Percentiles rank a stretch among this genome's conserved stretches.
Conservation (phyloP, 257 asterid species). For the Parsonsia alboflavescens region DNA sequence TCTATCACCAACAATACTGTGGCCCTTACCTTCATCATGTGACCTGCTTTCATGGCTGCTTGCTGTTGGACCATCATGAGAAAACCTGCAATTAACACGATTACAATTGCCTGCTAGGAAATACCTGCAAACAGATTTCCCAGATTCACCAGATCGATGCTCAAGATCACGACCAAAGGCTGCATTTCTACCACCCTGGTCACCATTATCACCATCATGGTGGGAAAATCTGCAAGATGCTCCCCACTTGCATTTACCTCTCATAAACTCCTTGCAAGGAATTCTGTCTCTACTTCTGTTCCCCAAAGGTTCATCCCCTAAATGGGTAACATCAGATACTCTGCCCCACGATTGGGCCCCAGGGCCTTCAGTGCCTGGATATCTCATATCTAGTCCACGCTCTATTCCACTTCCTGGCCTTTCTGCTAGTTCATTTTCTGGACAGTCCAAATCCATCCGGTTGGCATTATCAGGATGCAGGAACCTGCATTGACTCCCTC, state of each 20-base stretch:
- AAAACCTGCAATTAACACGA: constrained; percentile 56
- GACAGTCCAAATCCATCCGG: constrained; percentile 29
- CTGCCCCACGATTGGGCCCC: constrained; percentile 38
- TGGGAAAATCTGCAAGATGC: constrained; percentile 78
- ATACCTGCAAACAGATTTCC: constrained; percentile 53
- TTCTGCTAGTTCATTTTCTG: constrained; percentile 39
- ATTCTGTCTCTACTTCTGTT: constrained; percentile 43
- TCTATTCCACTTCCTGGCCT: constrained; percentile 44
- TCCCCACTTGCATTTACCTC: constrained; percentile 73
- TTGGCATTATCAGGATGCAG: constrained; percentile 42
- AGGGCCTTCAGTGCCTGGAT: constrained; percentile 38
- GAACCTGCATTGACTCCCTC: constrained; percentile 74
- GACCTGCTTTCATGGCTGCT: constrained; percentile 34
- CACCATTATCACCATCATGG: constrained; percentile 41
- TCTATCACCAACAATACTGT: constrained; percentile 27
- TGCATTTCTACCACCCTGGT: constrained; percentile 33
- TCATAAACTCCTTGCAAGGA: constrained; percentile 57
- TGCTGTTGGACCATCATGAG: constrained; percentile 46
- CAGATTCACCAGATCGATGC: constrained; percentile 27
- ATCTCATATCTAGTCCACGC: constrained; percentile 31
- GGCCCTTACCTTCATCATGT: constrained; percentile 34
- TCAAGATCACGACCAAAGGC: constrained; percentile 39
- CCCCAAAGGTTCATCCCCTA: constrained; percentile 43
- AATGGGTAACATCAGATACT: constrained; percentile 36
- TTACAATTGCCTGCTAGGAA: constrained; percentile 68